Evolutionary conservation across 352 stramenopile species (phyloP).

Genomic region (Phytophthora aleatoria): DNA sequence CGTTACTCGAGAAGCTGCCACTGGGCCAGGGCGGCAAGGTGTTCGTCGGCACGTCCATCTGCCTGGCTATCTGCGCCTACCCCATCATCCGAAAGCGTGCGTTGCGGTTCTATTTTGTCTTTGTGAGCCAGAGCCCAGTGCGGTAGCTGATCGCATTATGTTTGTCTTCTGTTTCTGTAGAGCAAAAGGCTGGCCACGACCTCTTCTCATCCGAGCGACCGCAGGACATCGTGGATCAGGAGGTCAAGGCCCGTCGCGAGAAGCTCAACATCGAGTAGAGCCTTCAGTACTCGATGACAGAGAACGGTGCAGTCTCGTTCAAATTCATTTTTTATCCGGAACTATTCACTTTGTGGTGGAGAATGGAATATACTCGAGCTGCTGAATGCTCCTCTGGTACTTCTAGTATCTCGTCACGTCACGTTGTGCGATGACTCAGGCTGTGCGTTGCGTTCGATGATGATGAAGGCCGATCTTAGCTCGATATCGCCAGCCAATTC

Average conservation of each 20-base stretch:
- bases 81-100: constrained; percentile 64
- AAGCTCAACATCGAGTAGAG: constrained; percentile 68
- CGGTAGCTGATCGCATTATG: not conserved
- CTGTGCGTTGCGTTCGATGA: no score
- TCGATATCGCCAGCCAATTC: no score
- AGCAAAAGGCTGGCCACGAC: constrained; percentile 83
- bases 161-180: constrained; percentile 31
- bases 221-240: constrained; percentile 75
- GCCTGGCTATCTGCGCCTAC: constrained; percentile 72
- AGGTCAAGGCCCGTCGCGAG: constrained; percentile 68
- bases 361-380: constrained; percentile 24
- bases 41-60: constrained; percentile 66
- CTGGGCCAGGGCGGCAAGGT: constrained; percentile 76
- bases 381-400: not conserved
- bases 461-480: no score
- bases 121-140: not conserved
- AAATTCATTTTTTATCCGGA: constrained; percentile 14
- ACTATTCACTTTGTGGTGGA: constrained; percentile 2
- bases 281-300: not conserved
- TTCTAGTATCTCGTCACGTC: no score
- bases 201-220: constrained; percentile 87
- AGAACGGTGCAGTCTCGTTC: not conserved
- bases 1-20: constrained; percentile 70
- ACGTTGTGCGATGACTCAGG: no score
- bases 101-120: constrained; percentile 9